phyloP scores from a whole-genome alignment of 106 monocot species.

The Dendrobium chrysotoxum region DNA sequence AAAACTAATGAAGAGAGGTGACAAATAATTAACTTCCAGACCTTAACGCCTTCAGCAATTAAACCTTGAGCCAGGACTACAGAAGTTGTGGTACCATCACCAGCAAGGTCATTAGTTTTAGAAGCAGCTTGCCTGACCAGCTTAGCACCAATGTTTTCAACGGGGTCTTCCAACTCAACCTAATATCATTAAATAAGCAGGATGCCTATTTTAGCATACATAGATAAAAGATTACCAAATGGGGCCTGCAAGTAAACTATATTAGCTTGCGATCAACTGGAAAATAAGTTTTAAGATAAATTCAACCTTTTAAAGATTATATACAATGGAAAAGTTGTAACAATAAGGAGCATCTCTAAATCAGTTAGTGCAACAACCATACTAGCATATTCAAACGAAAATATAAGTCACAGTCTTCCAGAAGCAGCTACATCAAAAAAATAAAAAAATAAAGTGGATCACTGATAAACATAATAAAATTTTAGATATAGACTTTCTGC shows the following conservation, averaged over 20 bases:
- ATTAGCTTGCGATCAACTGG: not conserved
- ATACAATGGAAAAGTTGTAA: not conserved
- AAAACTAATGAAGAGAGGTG: not conserved
- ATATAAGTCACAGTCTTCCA: not conserved
- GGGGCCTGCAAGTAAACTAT: not conserved
- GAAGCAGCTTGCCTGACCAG: conserved; percentile 96
- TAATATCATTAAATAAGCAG: conserved; percentile 11
- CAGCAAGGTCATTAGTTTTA: conserved; percentile 94
- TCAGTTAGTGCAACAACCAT: not conserved
- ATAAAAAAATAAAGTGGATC: not conserved
- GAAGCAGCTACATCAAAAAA: not conserved
- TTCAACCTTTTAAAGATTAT: not conserved
- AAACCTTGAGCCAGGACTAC: conserved; percentile 96
- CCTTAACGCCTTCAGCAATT: conserved; percentile 94
- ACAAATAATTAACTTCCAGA: not conserved
- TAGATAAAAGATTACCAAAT: not conserved
- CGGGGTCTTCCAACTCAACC: conserved; percentile 93
- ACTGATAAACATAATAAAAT: not conserved
- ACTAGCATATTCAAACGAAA: not conserved
- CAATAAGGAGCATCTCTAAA: not conserved
- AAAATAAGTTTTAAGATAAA: not conserved
- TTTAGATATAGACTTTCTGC: not conserved
- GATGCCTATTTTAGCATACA: not conserved
- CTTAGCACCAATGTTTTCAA: conserved; percentile 97
- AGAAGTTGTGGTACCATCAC: conserved; percentile 95